Percentiles rank a stretch among this genome's conserved stretches.
Conservation (phyloP, 768 basidiomycete species). For the Russula griseocarnosa region DNA sequence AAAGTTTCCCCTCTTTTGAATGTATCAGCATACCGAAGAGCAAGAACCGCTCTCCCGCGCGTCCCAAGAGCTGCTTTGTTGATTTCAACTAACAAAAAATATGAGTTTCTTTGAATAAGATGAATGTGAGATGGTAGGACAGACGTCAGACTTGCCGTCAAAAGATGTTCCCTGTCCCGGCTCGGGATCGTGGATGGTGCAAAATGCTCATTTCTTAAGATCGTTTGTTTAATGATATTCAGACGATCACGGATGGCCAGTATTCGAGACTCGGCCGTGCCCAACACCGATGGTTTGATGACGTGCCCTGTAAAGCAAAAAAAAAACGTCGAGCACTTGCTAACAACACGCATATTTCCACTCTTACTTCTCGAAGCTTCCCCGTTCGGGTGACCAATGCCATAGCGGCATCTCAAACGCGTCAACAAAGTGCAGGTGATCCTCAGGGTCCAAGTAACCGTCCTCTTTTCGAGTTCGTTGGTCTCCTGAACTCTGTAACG, state of each 20-base stretch:
- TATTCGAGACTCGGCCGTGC: constrained; percentile 78
- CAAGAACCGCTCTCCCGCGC: constrained; percentile 85
- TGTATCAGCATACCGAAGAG: constrained; percentile 90
- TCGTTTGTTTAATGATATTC: constrained; percentile 87
- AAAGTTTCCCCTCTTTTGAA: constrained; percentile 85
- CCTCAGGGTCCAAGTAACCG: constrained; percentile 72
- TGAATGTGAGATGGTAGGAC: background rate
- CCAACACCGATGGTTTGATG: constrained; percentile 65
- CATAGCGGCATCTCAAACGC: constrained; percentile 96
- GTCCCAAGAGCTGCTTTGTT: constrained; percentile 91
- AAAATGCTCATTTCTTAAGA: constrained; percentile 95
- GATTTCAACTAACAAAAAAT: constrained; percentile 68
- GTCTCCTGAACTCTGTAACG: constrained; percentile 63
- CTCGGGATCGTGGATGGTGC: constrained; percentile 92
- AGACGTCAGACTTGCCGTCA: constrained; percentile 58
- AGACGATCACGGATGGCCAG: constrained; percentile 78
- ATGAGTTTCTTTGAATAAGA: constrained; percentile 8
- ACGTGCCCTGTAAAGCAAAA: constrained; percentile 42
- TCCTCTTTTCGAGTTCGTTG: constrained; percentile 46
- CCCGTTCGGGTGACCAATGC: constrained; percentile 83
- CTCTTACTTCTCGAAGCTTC: constrained; percentile 81
- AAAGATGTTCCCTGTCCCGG: constrained; percentile 77
- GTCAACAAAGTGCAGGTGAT: constrained; percentile 77
- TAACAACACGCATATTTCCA: background rate
- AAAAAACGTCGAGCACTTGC: constrained; percentile 6